These are phyloP conservation scores for Zychaea mexicana DNA, from an alignment of 371 early-diverging fungal species.

Conservation along the genomic window DNA sequence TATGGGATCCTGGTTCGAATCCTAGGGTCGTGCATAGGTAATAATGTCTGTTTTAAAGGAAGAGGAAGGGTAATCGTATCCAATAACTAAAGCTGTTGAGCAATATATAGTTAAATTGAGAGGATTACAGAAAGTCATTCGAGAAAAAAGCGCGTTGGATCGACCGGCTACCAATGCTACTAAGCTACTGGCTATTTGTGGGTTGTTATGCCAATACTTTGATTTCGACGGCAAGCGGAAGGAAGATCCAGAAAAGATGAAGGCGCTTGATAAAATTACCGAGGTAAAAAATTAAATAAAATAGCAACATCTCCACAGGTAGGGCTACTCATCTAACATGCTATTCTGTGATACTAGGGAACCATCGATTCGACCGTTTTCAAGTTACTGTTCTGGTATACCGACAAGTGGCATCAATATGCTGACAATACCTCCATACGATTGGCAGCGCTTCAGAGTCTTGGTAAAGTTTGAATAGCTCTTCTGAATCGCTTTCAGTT, in stretches of 20 bases:
- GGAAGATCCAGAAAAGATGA: slow-evolving; percentile 30
- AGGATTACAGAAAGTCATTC: slow-evolving; percentile 27
- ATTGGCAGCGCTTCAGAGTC: slow-evolving; percentile 30
- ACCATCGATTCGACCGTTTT: slow-evolving; percentile 3
- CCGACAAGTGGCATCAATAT: slow-evolving; percentile 12
- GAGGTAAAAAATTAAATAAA: slow-evolving; percentile 21
- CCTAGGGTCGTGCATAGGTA: slow-evolving; percentile 55
- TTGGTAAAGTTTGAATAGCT: slow-evolving; percentile 7
- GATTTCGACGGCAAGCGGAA: slow-evolving; percentile 70
- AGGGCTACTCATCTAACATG: too few relatives aligned
- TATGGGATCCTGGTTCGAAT: slow-evolving; percentile 67
- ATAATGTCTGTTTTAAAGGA: background rate
- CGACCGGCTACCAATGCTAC: slow-evolving; percentile 11
- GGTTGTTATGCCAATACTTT: slow-evolving; percentile 74
- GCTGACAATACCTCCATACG: slow-evolving; percentile 20
- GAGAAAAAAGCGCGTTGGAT: slow-evolving; percentile 9
- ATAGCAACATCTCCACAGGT: too few relatives aligned
- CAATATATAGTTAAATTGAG: slow-evolving; percentile 29
- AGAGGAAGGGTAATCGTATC: background rate
- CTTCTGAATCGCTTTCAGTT: too few relatives aligned
- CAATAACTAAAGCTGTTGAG: background rate
- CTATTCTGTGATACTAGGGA: background rate
- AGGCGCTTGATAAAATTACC: slow-evolving; percentile 16
- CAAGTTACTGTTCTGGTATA: slow-evolving; percentile 8
- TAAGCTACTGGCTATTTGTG: slow-evolving; percentile 58